These are phyloP conservation scores for Phanerochaete carnosa DNA, from an alignment of 768 basidiomycete species.

Conservation along the genomic window DNA sequence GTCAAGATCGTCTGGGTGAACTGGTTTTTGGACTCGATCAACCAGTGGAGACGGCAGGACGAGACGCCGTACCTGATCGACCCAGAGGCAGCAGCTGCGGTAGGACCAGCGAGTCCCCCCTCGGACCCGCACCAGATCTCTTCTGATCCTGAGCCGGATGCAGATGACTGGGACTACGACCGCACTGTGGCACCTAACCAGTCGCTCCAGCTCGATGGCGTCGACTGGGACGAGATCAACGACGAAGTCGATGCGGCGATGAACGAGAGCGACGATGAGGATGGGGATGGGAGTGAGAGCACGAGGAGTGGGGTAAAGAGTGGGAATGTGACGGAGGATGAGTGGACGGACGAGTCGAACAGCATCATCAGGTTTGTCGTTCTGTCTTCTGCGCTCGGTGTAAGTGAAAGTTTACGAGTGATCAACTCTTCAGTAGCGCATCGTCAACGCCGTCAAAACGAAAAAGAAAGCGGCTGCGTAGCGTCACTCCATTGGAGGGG, in stretches of 20 bases:
- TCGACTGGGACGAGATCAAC: constrained; percentile 82
- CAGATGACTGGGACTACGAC: constrained; percentile 64
- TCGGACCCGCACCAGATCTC: constrained; percentile 52
- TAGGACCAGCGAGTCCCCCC: constrained; percentile 39
- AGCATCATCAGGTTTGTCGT: constrained; percentile 41
- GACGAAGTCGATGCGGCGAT: constrained; percentile 86
- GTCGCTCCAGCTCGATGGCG: constrained; percentile 50
- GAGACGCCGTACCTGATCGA: constrained; percentile 77
- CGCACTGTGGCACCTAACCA: constrained; percentile 24
- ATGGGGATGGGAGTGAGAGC: constrained; percentile 21
- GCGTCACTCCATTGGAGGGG: constrained; percentile 66
- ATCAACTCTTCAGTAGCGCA: constrained; percentile 20
- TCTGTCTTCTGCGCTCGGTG: background rate
- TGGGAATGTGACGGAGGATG: constrained; percentile 48
- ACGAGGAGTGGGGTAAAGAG: constrained; percentile 37
- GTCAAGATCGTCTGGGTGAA: constrained; percentile 83
- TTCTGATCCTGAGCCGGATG: constrained; percentile 63
- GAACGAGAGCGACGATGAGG: constrained; percentile 74
- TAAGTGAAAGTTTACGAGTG: background rate
- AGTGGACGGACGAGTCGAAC: constrained; percentile 47
- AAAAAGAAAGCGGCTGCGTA: constrained; percentile 70
- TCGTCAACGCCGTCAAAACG: constrained; percentile 38
- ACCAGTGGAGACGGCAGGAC: constrained; percentile 82
- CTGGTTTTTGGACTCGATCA: constrained; percentile 89
- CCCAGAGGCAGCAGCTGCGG: constrained; percentile 38